Conservation (phyloP, 192 early-diverging fungal species). For the Linnemannia elongata region DNA sequence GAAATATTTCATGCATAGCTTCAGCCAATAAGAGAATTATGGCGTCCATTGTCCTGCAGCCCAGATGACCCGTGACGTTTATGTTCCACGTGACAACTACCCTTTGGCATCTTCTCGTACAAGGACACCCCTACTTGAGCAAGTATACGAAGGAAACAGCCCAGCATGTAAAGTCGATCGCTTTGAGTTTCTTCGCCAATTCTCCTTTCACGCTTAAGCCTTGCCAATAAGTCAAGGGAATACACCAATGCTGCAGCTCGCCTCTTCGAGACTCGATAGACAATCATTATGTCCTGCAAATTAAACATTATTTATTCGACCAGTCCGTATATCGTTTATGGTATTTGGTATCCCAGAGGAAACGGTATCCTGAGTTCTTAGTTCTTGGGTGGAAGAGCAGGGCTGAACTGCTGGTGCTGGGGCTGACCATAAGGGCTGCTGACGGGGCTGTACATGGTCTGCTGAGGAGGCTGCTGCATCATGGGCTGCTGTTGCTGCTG, state of each 20-base stretch:
- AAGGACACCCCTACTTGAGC: no score
- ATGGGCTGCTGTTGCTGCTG: not conserved
- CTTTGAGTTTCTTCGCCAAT: not conserved
- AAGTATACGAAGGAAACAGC: not conserved
- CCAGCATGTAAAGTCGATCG: not conserved
- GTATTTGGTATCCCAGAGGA: not conserved
- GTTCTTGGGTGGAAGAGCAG: slow-evolving; percentile 7
- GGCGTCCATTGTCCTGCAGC: no score
- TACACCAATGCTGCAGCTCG: not conserved
- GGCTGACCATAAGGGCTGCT: slow-evolving; percentile 11
- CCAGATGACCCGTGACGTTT: not conserved
- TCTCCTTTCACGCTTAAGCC: not conserved
- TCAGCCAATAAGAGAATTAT: no score
- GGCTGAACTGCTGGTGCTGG: not conserved
- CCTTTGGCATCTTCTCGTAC: not conserved
- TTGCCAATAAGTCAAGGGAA: not conserved
- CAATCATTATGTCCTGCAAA: not conserved
- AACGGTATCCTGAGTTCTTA: not conserved
- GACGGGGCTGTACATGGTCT: not conserved
- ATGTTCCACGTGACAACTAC: not conserved
- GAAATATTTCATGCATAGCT: no score
- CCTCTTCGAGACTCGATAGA: not conserved
- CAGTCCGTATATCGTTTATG: not conserved
- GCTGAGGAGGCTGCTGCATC: slow-evolving; percentile 13
- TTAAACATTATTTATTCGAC: not conserved